A percentile compares a stretch with the other conserved stretches of the same genome.
These are phyloP conservation scores for Mycena amicta DNA, from an alignment of 768 basidiomycete species.

Conservation along the genomic window DNA sequence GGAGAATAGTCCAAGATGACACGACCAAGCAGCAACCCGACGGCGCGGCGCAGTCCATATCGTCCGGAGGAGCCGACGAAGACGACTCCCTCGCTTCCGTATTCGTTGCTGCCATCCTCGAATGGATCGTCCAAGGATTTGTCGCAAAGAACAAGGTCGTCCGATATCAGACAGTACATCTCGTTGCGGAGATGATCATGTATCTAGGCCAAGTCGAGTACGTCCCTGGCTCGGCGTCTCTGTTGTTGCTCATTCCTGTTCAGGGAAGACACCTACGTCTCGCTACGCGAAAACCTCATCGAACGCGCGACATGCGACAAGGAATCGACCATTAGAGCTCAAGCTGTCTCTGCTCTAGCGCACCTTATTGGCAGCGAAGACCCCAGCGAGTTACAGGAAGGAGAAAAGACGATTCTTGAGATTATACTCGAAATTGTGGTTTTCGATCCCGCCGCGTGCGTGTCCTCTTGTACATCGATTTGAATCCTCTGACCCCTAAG, in stretches of 20 bases:
- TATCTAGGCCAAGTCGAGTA: constrained; percentile 90
- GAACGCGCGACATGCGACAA: constrained; percentile 81
- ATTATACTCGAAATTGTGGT: constrained; percentile 69
- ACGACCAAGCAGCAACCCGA: constrained; percentile 48
- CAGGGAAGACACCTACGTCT: constrained; percentile 82
- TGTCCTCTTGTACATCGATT: constrained; percentile 11
- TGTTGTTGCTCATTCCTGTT: background rate
- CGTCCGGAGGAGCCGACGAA: constrained; percentile 37
- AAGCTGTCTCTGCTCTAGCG: constrained; percentile 81
- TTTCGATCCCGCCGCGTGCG: constrained; percentile 73
- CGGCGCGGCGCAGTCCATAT: constrained; percentile 25
- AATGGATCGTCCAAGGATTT: constrained; percentile 81
- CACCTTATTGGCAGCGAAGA: constrained; percentile 77
- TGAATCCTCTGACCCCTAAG: background rate
- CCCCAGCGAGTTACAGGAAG: constrained; percentile 50
- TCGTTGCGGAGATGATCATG: constrained; percentile 85
- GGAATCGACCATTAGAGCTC: constrained; percentile 79
- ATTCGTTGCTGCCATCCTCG: constrained; percentile 67
- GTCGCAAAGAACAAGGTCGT: constrained; percentile 89
- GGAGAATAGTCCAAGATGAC: constrained; percentile 22
- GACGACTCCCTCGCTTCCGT: constrained; percentile 70
- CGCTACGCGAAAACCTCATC: constrained; percentile 67
- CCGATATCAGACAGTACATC: constrained; percentile 77
- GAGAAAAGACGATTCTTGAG: constrained; percentile 58
- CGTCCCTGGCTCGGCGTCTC: constrained; percentile 30